Evolutionary conservation across 139 green algal species (phyloP).

Genomic region (Asterochloris sp.): DNA sequence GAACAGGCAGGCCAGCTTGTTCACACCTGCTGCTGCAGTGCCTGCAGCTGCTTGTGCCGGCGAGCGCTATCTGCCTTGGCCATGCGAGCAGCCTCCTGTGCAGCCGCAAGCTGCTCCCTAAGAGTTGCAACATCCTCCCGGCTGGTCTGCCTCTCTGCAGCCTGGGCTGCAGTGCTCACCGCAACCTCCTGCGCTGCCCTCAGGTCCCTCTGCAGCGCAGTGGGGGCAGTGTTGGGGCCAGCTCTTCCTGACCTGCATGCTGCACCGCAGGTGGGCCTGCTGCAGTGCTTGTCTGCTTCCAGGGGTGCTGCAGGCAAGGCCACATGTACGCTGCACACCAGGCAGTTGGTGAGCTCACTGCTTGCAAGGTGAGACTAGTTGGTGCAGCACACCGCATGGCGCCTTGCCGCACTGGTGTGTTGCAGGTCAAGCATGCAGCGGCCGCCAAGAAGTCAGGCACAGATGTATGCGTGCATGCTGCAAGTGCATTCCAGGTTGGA

Average conservation of each 20-base stretch:
- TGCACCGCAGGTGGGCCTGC: too few relatives aligned
- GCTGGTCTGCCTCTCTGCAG: not conserved
- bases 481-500: too few relatives aligned
- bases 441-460: not conserved
- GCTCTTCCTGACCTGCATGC: not conserved
- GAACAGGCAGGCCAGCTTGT: not conserved
- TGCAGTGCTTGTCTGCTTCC: too few relatives aligned
- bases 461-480: not conserved
- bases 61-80: slow-evolving; percentile 38
- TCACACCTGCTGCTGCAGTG: slow-evolving; percentile 24
- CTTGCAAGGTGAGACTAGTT: too few relatives aligned
- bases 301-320: too few relatives aligned
- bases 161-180: slow-evolving; percentile 4
- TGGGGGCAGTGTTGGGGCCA: not conserved
- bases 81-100: slow-evolving; percentile 32
- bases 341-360: too few relatives aligned
- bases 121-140: not conserved
- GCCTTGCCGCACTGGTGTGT: not conserved
- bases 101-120: slow-evolving; percentile 32
- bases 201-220: not conserved
- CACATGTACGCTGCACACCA: too few relatives aligned
- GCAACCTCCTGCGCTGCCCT: slow-evolving; percentile 6
- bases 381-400: too few relatives aligned
- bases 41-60: slow-evolving; percentile 43
- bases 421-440: not conserved